phyloP scores from a whole-genome alignment of 192 early-diverging fungal genomes.

The Rhizoclosmatium sp. region DNA sequence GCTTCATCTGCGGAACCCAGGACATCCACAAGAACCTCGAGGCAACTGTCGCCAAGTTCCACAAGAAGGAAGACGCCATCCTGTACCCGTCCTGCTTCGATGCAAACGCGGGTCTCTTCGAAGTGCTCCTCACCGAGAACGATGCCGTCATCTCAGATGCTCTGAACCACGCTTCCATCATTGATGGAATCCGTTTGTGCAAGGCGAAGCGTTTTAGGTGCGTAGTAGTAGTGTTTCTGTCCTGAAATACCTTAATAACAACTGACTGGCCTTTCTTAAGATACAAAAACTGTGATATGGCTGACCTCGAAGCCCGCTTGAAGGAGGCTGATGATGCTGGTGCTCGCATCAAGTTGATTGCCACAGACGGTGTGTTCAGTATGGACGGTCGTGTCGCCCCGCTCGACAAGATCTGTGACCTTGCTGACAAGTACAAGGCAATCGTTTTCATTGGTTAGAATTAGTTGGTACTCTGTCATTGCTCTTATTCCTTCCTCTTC shows the following conservation, averaged over 20 bases:
- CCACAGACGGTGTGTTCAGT: conserved; percentile 89
- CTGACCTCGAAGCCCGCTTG: conserved; percentile 71
- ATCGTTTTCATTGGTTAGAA: conserved; percentile 76
- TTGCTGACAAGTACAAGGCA: conserved; percentile 88
- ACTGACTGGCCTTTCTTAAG: not conserved
- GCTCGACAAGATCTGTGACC: conserved; percentile 79
- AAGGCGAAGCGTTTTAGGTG: conserved; percentile 19
- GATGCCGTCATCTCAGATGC: conserved; percentile 66
- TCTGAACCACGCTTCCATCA: conserved; percentile 61
- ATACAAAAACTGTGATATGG: conserved; percentile 60
- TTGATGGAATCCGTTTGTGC: conserved; percentile 31
- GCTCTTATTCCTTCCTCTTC: not conserved
- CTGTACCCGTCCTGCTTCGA: conserved; percentile 77
- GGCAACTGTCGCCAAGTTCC: conserved; percentile 50
- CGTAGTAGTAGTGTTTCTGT: not conserved
- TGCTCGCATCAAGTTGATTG: conserved; percentile 85
- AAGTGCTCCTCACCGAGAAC: conserved; percentile 63
- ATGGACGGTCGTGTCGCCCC: conserved; percentile 89
- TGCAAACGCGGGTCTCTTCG: conserved; percentile 75
- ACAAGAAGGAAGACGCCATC: conserved; percentile 67
- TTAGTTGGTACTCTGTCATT: not conserved
- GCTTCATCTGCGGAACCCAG: conserved; percentile 79
- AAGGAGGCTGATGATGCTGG: conserved; percentile 66
- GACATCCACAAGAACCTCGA: conserved; percentile 67
- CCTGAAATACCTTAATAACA: not conserved